Conservation (phyloP, 768 basidiomycete species). For the Boletus barrowsii region DNA sequence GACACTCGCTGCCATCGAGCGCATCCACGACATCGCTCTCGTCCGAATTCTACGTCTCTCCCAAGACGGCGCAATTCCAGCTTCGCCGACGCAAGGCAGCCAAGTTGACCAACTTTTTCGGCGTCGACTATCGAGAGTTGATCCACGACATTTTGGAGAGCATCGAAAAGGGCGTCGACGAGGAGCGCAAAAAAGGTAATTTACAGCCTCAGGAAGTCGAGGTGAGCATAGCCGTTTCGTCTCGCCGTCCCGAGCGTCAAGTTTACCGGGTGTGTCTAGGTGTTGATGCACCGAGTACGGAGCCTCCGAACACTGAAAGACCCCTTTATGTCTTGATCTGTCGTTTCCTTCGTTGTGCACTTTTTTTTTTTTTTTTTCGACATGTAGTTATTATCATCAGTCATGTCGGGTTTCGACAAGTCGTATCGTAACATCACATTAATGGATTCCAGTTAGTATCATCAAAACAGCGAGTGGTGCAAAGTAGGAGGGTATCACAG, state of each 20-base stretch:
- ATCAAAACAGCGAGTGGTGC: background rate
- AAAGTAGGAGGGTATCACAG: constrained; percentile 34
- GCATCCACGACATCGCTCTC: constrained; percentile 59
- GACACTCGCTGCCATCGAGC: constrained; percentile 65
- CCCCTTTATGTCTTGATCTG: constrained; percentile 8
- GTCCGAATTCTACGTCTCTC: constrained; percentile 45
- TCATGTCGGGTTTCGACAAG: constrained; percentile 4
- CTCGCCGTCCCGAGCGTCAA: background rate
- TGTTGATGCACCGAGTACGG: constrained; percentile 39
- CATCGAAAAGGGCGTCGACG: constrained; percentile 71
- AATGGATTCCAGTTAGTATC: constrained; percentile 20
- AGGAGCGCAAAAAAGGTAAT: constrained; percentile 62
- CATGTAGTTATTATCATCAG: background rate
- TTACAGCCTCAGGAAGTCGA: constrained; percentile 67
- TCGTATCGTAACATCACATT: constrained; percentile 17
- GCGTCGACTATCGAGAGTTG: constrained; percentile 77
- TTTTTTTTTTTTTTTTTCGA: background rate
- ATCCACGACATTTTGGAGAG: constrained; percentile 77
- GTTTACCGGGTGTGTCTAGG: constrained; percentile 36
- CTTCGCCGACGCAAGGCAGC: constrained; percentile 70
- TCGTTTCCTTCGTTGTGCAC: constrained; percentile 1
- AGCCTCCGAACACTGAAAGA: constrained; percentile 27
- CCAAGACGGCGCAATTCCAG: constrained; percentile 54
- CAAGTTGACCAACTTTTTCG: constrained; percentile 85
- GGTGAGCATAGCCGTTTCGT: constrained; percentile 40